phyloP scores from a whole-genome alignment of 129 eudicot species.

The Dittrichia graveolens region DNA sequence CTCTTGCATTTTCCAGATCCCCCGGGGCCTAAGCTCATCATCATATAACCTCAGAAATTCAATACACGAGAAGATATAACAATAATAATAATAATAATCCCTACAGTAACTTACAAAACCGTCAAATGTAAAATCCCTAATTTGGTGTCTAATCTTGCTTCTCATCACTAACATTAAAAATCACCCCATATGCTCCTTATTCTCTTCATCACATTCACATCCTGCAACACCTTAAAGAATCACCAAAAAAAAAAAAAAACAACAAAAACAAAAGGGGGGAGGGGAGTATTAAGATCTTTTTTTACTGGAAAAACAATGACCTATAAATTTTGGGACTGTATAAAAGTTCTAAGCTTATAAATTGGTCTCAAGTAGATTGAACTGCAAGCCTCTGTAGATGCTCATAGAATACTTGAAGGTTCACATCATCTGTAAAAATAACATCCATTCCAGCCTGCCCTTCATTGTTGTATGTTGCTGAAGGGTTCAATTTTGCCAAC shows the following conservation, averaged over 20 bases:
- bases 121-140: slow-evolving; percentile 20
- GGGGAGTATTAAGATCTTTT: not conserved
- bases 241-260: not conserved
- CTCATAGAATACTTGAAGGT: slow-evolving; percentile 95
- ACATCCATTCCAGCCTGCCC: slow-evolving; percentile 82
- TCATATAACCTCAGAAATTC: slow-evolving; percentile 31
- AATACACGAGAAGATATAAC: not conserved
- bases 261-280: not conserved
- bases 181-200: slow-evolving; percentile 34
- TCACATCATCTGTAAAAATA: slow-evolving; percentile 91
- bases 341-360: slow-evolving; percentile 15
- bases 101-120: slow-evolving; percentile 44
- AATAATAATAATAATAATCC: slow-evolving; percentile 18
- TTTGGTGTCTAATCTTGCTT: slow-evolving; percentile 25
- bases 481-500: slow-evolving; percentile 93
- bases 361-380: slow-evolving; percentile 63
- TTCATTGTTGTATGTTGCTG: slow-evolving; percentile 86
- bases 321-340: slow-evolving; percentile 25
- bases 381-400: slow-evolving; percentile 96
- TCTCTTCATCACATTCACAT: slow-evolving; percentile 26
- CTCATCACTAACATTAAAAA: slow-evolving; percentile 20
- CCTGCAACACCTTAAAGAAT: slow-evolving; percentile 32
- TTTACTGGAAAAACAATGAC: not conserved
- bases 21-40: slow-evolving; percentile 3
- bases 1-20: slow-evolving; percentile 17